Evolutionary conservation across 2,329 filamentous ascomycete species (phyloP), one percentile per base, ranked within the genome.

Genomic region (Fusarium sp.): DNA sequence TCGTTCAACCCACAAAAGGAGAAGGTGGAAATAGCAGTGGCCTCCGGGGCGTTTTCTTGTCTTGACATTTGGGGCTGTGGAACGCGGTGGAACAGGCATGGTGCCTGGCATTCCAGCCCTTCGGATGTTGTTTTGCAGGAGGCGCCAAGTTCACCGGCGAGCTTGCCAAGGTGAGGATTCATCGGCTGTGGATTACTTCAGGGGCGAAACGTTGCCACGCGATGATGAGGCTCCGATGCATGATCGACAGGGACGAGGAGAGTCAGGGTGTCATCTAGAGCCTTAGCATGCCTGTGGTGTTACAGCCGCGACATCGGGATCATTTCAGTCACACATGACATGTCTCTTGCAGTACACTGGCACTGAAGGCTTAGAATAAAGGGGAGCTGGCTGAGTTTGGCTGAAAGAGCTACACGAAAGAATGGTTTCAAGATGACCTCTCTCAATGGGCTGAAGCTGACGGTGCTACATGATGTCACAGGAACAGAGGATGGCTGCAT

Each of bases 191-290:
- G 31, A 29, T 35, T 38, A 27, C 56, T 33, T 49, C 24, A 55
- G 49, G 65, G 59, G 44, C 38, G 38, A 24, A 36, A 22, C 22
- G 40, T 40, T 22, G 24, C 40, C 64, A 58, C 51, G 59, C 33
- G 58, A n/a, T 62, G 12, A 22, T 38, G 59, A 35, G 33, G 44
- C 64, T 22, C 62, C 22, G 56, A 38, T 22, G 16, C 51, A 12
- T 35, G 67, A 73, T 74, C 67, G 60, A 35, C 71, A 73, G 71
- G 71, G n/a, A 68, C 71, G 40, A 20, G 5, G 46, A 42, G 20
- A 44, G 29, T 35, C 35, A n/a, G 31, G 20, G 10, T 11, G 17
- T 31, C 58, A 33, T 31, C 14, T 10, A 5, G 44, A 11, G 42
- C 20, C 29, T 35, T 9, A 11, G 31, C 42, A 46, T 60, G 17